These are phyloP conservation scores for Fusarium sterilihyphosum DNA, from an alignment of 2,329 filamentous ascomycete species.

Conservation along the genomic window DNA sequence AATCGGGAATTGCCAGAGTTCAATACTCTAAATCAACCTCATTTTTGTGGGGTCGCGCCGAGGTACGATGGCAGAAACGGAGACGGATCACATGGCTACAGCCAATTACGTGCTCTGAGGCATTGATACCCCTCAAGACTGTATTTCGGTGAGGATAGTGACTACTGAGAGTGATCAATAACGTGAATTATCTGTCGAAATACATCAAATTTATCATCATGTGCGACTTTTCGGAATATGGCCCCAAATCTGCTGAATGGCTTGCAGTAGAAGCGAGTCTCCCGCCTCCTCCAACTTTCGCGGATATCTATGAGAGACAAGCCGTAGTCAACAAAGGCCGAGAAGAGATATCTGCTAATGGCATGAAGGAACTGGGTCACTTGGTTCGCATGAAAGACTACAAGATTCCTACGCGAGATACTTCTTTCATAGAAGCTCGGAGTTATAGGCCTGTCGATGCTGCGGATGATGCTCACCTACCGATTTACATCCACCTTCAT, in stretches of 20 bases:
- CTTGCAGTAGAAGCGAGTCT: constrained; percentile 46
- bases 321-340: constrained; percentile 6
- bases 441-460: constrained; percentile 14
- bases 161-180: background rate
- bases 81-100: background rate
- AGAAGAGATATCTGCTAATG: constrained; percentile 14
- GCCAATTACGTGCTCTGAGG: background rate
- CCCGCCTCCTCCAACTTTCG: background rate
- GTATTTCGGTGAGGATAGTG: background rate
- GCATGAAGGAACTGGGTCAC: constrained; percentile 13
- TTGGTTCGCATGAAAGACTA: constrained; percentile 50
- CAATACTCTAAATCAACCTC: background rate
- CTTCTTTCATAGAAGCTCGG: constrained; percentile 16
- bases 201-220: background rate
- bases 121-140: background rate
- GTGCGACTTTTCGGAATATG: constrained; percentile 50
- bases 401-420: constrained; percentile 18
- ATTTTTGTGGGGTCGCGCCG: background rate
- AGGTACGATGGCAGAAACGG: background rate
- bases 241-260: constrained; percentile 56
- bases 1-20: background rate
- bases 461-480: constrained; percentile 50
- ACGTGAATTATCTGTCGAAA: background rate
- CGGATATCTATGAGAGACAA: constrained; percentile 19
- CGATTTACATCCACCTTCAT: constrained; percentile 62